phyloP scores from a whole-genome alignment of 805 yeast species.

The Candida yuanshanica region DNA sequence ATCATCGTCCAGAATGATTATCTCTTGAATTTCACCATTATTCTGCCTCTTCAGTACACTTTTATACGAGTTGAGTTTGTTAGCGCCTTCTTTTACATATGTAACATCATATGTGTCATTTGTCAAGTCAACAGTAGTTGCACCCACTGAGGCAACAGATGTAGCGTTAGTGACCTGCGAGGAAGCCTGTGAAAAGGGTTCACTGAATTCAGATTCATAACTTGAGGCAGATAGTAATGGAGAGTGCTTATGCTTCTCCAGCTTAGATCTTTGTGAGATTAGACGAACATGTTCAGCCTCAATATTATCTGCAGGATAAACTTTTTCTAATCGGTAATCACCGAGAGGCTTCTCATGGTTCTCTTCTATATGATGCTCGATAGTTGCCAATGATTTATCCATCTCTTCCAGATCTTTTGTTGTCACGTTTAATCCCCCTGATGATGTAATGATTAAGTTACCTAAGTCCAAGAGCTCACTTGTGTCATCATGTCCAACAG shows the following conservation, averaged over 20 bases:
- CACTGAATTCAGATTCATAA: conserved; percentile 21
- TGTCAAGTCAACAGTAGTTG: conserved; percentile 10
- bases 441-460: conserved; percentile 13
- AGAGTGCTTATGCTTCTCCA: conserved; percentile 4
- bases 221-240: conserved; percentile 21
- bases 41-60: conserved; percentile 13
- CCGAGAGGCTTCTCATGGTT: conserved; percentile 11
- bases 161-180: conserved; percentile 11
- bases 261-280: conserved; percentile 1
- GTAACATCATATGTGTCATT: conserved; percentile 4
- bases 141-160: not conserved
- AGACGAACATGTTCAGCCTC: conserved; percentile 19
- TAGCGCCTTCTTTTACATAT: not conserved
- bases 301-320: conserved; percentile 11
- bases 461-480: conserved; percentile 16
- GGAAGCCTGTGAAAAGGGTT: conserved; percentile 16
- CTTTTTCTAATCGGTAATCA: conserved; percentile 12
- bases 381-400: conserved; percentile 12
- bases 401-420: conserved; percentile 2
- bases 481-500: conserved; percentile 5
- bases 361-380: not conserved
- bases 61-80: conserved; percentile 4
- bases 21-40: conserved; percentile 18
- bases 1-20: conserved; percentile 21
- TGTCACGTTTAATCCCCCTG: conserved; percentile 10